Percentiles rank a stretch among this genome's conserved stretches.
These are phyloP conservation scores for Curvularia sp. DNA, from an alignment of 2,329 filamentous ascomycete genomes.

Conservation along the genomic window DNA sequence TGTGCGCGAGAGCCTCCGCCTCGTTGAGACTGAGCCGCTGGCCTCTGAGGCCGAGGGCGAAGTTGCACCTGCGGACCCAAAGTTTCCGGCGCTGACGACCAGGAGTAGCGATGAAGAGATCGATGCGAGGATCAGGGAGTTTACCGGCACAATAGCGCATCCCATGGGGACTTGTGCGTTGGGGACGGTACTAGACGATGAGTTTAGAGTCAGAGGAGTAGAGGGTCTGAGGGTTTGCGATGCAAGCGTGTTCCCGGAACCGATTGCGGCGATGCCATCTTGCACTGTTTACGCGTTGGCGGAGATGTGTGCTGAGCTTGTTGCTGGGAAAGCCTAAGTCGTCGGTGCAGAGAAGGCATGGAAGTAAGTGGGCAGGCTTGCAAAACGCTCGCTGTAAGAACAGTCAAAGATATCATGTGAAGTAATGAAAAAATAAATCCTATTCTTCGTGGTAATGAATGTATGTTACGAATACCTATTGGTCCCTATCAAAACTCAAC, in stretches of 20 bases:
- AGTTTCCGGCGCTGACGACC: conserved; percentile 14
- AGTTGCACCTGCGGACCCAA: conserved; percentile 21
- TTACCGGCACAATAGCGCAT: conserved; percentile 18
- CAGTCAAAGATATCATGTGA: too few species aligned
- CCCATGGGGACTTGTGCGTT: conserved; percentile 31
- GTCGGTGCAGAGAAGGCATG: not conserved
- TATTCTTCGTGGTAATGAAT: not conserved
- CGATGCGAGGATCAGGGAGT: conserved; percentile 26
- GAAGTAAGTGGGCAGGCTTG: not conserved
- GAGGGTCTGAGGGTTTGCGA: conserved; percentile 24
- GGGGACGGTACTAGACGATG: conserved; percentile 28
- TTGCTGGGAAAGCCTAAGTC: conserved; percentile 14
- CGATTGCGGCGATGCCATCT: conserved; percentile 32
- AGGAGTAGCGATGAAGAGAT: conserved; percentile 37
- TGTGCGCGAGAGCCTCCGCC: conserved; percentile 19
- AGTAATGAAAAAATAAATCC: not conserved
- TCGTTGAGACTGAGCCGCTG: conserved; percentile 22
- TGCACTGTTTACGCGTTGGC: conserved; percentile 31
- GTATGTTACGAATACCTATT: not conserved
- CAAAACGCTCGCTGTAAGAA: not conserved
- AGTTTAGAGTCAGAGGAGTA: conserved; percentile 23
- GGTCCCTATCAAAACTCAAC: not conserved
- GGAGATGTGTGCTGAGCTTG: conserved; percentile 32
- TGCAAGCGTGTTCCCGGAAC: conserved; percentile 31
- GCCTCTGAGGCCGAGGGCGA: conserved; percentile 20